Conservation (phyloP, 352 stramenopile species). For the Pythium grandisporangium region DNA sequence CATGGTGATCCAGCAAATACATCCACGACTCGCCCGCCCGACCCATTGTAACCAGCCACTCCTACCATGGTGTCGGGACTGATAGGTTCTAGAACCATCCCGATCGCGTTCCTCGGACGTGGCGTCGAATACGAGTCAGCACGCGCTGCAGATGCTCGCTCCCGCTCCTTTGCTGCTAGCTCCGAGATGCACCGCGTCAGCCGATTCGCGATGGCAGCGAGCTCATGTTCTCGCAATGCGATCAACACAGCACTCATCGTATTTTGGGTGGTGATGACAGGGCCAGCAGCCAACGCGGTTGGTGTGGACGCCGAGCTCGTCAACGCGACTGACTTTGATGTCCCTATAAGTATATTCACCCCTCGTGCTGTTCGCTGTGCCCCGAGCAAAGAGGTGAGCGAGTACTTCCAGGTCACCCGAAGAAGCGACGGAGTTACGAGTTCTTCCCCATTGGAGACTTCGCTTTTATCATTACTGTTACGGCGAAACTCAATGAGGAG, state of each 20-base stretch:
- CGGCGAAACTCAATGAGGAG: constrained; percentile 48
- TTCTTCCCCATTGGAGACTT: constrained; percentile 17
- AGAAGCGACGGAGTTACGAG: constrained; percentile 15
- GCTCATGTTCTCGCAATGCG: constrained; percentile 26
- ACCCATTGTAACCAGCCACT: constrained; percentile 29
- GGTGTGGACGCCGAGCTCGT: constrained; percentile 6
- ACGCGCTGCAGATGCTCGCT: constrained; percentile 19
- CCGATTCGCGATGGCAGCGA: constrained; percentile 13
- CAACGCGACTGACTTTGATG: constrained; percentile 22
- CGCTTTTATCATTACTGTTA: no score
- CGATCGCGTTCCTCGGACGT: constrained; percentile 32
- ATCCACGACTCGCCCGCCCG: constrained; percentile 32
- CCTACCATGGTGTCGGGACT: constrained; percentile 16
- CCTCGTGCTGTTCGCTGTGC: constrained; percentile 28
- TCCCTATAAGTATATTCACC: constrained; percentile 38
- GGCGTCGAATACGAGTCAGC: constrained; percentile 28
- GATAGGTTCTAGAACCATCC: constrained; percentile 41
- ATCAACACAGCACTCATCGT: constrained; percentile 41
- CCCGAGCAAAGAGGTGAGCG: constrained; percentile 30
- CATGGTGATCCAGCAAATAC: constrained; percentile 39
- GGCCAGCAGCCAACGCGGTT: neutral
- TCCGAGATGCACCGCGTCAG: constrained; percentile 30
- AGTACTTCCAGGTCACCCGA: constrained; percentile 36
- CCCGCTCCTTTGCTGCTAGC: constrained; percentile 28
- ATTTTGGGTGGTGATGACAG: constrained; percentile 26